Base-by-base conservation (phyloP, 2,329 filamentous ascomycete species). In the Xylariales sp. region DNA sequence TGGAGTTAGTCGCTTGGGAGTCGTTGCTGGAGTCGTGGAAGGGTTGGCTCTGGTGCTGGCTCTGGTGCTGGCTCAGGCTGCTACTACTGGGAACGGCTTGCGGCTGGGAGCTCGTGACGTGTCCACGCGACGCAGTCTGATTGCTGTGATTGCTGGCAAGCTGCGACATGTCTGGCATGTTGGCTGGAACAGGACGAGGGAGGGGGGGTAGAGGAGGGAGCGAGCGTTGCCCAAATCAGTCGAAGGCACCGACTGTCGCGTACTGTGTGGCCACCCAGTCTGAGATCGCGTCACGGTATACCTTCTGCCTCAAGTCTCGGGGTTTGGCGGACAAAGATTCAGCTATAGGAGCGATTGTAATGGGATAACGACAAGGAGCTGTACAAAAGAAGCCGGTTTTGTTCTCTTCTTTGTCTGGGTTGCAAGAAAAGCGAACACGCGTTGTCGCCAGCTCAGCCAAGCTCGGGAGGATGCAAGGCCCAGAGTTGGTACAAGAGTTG, bases 1-100 rank as follows among this genome's bases (percentile, higher is more conserved):
- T 79, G 57, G 79, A 79, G 23, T 74, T 80, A 14, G 83, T 84
- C 41, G 79, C 80, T 74, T 85, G 82, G 5, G 82, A 84, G 67
- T 81, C 80, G 75, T 80, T 79, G 72, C 78, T 80, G 16, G 80
- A 81, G 63, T 75, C 70, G 65, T 73, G 74, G 66, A 70, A 63
- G 34, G 68, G 67, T 53, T 73, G 75, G 53, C 63, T 74, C 28
- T 74, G 74, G 66, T 68, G 73, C 54, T 72, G 75, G 52, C 64
- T 73, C 32, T 75, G 74, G 66, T 68, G 73, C 54, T 73, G 75
- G 52, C 64, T 73, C 28, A 75, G 74, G 67, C 67, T 74, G 58
- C 67, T 62, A 23, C 67, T 74, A 56, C 67, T 62, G 28, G 71
- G 50, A 30, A 61, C 54, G 62, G 58, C 5, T 16, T 63, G 67